Conservation (phyloP, 257 asterid species). For the Solanum paucissectum region DNA sequence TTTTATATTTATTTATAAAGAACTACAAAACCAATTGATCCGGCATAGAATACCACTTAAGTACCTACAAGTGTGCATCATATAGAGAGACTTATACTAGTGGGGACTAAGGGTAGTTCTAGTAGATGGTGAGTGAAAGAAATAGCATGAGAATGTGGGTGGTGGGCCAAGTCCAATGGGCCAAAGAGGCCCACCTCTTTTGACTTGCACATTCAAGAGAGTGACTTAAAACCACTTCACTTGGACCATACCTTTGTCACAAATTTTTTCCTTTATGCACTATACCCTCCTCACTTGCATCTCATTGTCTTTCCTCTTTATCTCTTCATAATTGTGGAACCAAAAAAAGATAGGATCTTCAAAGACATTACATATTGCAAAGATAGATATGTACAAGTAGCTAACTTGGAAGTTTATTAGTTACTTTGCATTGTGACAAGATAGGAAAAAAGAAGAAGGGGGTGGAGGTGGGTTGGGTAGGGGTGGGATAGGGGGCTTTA, state of each 20-base stretch:
- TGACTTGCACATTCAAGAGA: slow-evolving; percentile 5
- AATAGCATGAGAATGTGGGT: slow-evolving; percentile 3
- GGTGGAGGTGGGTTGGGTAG: too few species aligned
- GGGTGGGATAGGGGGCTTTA: neutral
- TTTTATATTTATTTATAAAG: neutral
- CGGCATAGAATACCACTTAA: neutral
- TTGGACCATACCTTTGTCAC: slow-evolving; percentile 2
- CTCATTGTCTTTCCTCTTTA: neutral
- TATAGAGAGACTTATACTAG: neutral
- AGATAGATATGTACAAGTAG: neutral
- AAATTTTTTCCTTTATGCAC: neutral
- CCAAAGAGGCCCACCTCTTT: slow-evolving; percentile 16
- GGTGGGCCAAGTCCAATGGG: slow-evolving; percentile 25
- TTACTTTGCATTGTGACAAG: neutral
- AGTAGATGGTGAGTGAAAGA: neutral
- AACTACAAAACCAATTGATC: neutral
- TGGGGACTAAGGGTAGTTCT: neutral
- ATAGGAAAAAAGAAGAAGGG: neutral
- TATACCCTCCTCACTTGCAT: neutral
- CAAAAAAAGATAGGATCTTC: neutral
- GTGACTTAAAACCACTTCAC: slow-evolving; percentile 10
- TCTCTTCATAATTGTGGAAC: neutral
- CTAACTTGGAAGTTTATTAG: neutral
- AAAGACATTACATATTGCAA: neutral
- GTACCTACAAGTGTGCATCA: neutral